phyloP scores from a whole-genome alignment of 2,329 filamentous ascomycete species.

The Zasmidium citrigriseum region DNA sequence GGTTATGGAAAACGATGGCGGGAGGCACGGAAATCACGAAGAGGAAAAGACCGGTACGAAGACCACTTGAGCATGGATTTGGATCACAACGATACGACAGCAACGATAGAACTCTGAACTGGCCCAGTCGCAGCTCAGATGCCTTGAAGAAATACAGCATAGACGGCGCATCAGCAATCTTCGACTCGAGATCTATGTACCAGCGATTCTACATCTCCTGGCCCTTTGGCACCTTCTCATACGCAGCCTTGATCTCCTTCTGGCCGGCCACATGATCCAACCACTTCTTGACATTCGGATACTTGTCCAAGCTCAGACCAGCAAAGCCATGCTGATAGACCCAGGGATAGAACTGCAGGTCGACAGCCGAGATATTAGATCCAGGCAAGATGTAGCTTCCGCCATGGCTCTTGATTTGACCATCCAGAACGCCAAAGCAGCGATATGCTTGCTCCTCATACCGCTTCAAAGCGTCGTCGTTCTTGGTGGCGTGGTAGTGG shows the following conservation, averaged over 20 bases:
- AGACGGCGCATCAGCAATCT: no score
- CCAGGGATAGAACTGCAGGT: conserved; percentile 48
- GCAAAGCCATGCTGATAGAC: conserved; percentile 41
- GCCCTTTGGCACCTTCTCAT: conserved; percentile 38
- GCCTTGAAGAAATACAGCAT: no score
- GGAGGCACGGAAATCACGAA: background rate
- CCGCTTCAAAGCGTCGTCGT: conserved; percentile 44
- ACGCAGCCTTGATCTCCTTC: conserved; percentile 44
- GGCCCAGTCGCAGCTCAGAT: no score
- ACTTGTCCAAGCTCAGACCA: conserved; percentile 42
- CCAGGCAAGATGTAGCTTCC: conserved; percentile 42
- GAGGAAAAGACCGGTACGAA: background rate
- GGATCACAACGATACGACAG: no score
- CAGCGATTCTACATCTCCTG: conserved; percentile 18
- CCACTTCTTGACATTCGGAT: conserved; percentile 44
- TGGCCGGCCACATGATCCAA: conserved; percentile 37
- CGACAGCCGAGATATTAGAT: conserved; percentile 39
- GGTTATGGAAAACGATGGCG: conserved; percentile 31
- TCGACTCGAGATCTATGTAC: no score
- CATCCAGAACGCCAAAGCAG: conserved; percentile 46
- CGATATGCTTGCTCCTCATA: conserved; percentile 44
- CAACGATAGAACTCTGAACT: no score
- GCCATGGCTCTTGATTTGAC: conserved; percentile 41
- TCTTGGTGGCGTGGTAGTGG: conserved; percentile 42
- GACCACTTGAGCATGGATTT: background rate